Percentiles rank a stretch among this genome's conserved stretches.
Evolutionary conservation across 768 basidiomycete species (phyloP).

Genomic region (Russula griseocarnosa): DNA sequence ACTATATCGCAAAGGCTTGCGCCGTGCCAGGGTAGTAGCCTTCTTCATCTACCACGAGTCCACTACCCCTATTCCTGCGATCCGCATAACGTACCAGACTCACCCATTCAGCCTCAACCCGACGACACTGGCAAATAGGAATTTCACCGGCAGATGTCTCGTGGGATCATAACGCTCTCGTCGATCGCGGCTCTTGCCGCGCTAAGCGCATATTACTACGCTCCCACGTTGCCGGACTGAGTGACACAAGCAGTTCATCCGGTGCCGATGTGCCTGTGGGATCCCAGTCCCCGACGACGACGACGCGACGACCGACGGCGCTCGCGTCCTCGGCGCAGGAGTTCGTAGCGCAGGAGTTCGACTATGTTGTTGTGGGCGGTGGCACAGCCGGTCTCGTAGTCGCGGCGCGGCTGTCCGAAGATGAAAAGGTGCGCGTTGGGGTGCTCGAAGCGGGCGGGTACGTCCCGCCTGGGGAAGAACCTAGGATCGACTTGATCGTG

Average conservation of each 20-base stretch:
- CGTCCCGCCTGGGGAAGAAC: constrained; percentile 23
- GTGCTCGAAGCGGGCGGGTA: constrained; percentile 35
- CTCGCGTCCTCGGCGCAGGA: constrained; percentile 15
- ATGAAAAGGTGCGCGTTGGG: constrained; percentile 24
- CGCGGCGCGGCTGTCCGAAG: constrained; percentile 33
- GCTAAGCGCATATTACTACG: constrained; percentile 14
- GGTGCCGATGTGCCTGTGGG: too few species aligned
- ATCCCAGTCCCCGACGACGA: too few species aligned
- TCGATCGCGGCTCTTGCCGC: constrained; percentile 8
- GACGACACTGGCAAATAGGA: background rate
- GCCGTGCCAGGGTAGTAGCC: background rate
- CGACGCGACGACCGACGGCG: background rate
- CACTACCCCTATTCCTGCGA: background rate
- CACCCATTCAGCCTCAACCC: background rate
- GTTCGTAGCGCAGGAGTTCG: constrained; percentile 22
- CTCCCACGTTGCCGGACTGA: background rate
- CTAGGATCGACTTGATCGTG: constrained; percentile 21
- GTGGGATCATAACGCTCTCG: background rate
- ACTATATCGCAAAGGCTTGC: background rate
- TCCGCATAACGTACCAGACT: background rate
- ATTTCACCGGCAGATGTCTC: constrained; percentile 1
- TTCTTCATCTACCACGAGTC: background rate
- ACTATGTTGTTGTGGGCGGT: constrained; percentile 25
- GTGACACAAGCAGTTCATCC: too few species aligned
- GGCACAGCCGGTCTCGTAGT: constrained; percentile 35